Percentiles rank a stretch among this genome's conserved stretches.
Evolutionary conservation across 371 early-diverging fungal species (phyloP).

Genomic region (Massospora cicadina): DNA sequence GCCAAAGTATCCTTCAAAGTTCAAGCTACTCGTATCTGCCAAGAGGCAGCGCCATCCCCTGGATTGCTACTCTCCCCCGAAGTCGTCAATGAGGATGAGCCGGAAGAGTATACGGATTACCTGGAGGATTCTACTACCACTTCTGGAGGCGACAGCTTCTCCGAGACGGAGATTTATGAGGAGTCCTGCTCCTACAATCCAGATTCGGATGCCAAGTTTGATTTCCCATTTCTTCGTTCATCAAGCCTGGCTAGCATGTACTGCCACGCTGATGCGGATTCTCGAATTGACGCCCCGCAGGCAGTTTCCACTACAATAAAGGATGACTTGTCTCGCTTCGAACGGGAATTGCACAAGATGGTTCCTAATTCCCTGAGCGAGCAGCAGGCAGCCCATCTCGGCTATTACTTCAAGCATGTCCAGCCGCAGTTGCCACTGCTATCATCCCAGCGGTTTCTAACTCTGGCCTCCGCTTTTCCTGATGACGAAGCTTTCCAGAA

Average conservation of each 20-base stretch:
- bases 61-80: not conserved
- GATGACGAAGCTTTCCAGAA: not conserved
- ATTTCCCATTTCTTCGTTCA: not conserved
- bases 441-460: not conserved
- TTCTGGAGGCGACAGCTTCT: not conserved
- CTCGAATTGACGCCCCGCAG: not conserved
- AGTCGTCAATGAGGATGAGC: not conserved
- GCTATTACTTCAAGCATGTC: not conserved
- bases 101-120: not conserved
- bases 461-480: not conserved
- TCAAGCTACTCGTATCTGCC: not conserved
- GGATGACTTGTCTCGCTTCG: not conserved
- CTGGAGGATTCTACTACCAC: not conserved
- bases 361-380: not conserved
- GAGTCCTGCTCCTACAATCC: not conserved
- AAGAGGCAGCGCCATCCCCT: not conserved
- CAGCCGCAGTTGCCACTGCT: not conserved
- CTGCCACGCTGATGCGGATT: not conserved
- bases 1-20: not conserved
- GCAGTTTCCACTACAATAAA: not conserved
- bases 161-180: not conserved
- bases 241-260: not conserved
- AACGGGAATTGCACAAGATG: not conserved
- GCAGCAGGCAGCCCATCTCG: not conserved
- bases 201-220: not conserved